Conservation (phyloP, 2,329 filamentous ascomycete species). For the Colletotrichum coccodes region DNA sequence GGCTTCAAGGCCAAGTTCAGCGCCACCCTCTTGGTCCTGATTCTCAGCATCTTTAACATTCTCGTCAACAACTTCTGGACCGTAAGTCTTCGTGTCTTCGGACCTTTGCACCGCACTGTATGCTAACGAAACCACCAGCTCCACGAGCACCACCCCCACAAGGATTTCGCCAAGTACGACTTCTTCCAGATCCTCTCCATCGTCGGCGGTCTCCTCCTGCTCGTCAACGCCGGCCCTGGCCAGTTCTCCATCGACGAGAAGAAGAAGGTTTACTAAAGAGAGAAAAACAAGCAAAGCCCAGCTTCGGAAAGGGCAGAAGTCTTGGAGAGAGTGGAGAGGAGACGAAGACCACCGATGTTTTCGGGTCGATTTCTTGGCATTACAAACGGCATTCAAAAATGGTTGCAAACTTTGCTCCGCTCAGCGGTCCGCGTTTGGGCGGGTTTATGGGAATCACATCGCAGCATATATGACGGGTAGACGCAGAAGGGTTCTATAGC, state of each 20-base stretch:
- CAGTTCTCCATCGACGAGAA: slow-evolving; percentile 99
- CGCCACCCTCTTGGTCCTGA: slow-evolving; percentile 92
- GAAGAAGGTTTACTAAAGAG: slow-evolving; percentile 95
- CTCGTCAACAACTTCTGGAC: slow-evolving; percentile 99
- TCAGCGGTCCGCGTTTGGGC: slow-evolving; percentile 41
- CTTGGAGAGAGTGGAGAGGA: neutral
- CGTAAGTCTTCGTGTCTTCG: slow-evolving; percentile 66
- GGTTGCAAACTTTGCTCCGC: slow-evolving; percentile 30
- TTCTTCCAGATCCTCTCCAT: slow-evolving; percentile 99
- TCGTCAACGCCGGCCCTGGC: slow-evolving; percentile 98
- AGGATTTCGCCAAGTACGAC: slow-evolving; percentile 99
- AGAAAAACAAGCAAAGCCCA: slow-evolving; percentile 6
- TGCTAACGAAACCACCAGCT: slow-evolving; percentile 65
- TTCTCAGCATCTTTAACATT: slow-evolving; percentile 96
- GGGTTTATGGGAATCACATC: slow-evolving; percentile 40
- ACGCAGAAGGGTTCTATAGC: slow-evolving; percentile 24
- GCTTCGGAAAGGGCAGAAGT: slow-evolving; percentile 8
- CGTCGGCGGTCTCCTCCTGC: slow-evolving; percentile 92
- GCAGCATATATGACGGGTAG: slow-evolving; percentile 34
- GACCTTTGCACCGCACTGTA: neutral
- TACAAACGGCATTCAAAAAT: slow-evolving; percentile 33
- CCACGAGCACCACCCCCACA: slow-evolving; percentile 97
- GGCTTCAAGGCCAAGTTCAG: slow-evolving; percentile 99
- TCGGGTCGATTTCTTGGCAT: slow-evolving; percentile 27
- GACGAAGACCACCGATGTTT: slow-evolving; percentile 1